Percentiles rank a stretch among this genome's conserved stretches.
These are phyloP conservation scores for Rubus idaeus DNA, from an alignment of 306 rosid species.

Conservation along the genomic window DNA sequence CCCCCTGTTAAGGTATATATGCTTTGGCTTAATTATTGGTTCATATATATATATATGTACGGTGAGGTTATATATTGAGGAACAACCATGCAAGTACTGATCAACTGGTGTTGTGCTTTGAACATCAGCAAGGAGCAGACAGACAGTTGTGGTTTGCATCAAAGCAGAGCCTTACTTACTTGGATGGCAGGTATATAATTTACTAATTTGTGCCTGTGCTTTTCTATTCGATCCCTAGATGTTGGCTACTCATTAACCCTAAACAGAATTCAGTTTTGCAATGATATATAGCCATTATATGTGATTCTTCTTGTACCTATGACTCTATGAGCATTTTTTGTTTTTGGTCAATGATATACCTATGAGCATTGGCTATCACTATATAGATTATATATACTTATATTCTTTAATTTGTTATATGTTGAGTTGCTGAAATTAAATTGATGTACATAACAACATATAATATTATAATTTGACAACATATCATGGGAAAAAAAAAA, in stretches of 20 bases:
- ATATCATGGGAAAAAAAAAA: too few species aligned
- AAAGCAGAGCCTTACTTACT: slow-evolving; percentile 90
- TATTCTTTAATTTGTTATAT: too few species aligned
- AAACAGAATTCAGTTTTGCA: background rate
- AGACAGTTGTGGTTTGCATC: slow-evolving; percentile 97
- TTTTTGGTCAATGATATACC: too few species aligned
- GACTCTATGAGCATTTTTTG: too few species aligned
- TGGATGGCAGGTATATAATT: slow-evolving; percentile 91
- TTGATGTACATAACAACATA: too few species aligned
- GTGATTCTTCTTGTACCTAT: background rate
- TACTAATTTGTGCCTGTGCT: background rate
- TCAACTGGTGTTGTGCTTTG: background rate
- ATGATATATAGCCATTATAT: background rate
- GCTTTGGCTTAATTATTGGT: background rate
- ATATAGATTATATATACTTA: too few species aligned
- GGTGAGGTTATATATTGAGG: background rate
- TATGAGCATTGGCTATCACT: too few species aligned
- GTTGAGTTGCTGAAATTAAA: too few species aligned
- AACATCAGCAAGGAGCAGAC: slow-evolving; percentile 76
- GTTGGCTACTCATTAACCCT: background rate
- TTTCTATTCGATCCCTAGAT: background rate
- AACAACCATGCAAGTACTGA: background rate
- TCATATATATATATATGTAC: too few species aligned
- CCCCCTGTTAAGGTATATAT: slow-evolving; percentile 84
- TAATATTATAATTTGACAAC: too few species aligned